Base-by-base conservation (phyloP, 1,284 basidiomycete genomes). In the Cutaneotrichosporon sp. region DNA sequence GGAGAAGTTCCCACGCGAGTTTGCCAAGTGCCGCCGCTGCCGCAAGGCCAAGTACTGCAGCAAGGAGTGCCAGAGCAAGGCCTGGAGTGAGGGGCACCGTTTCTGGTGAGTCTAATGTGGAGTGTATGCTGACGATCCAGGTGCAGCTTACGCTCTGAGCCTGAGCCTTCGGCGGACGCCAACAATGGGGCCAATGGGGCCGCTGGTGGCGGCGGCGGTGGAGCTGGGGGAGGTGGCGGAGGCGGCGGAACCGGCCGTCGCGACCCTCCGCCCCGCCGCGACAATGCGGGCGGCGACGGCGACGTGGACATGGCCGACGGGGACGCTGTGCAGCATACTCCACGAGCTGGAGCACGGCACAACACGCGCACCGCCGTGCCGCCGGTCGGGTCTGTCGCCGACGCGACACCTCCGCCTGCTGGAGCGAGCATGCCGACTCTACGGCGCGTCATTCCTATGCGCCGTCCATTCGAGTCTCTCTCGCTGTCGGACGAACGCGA, bases 41-140 rank as follows among this genome's bases (percentile, higher is more conserved):
- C 83, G 95, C 71, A 98, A 98, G 81, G 96, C 96, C 11, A 99
- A 99, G 80, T 99, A 99, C 79, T 99, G 97, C 78, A 92, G 91
- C 61, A 98, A 98, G 81, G 91, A 94, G 71, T 99, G 97, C 79
- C 96, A 99, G 83, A 93, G 90, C 73, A 92, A 90, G 42, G 95
- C 94, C 2, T 99, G 95, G 97, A 90, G 90, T 69, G 93, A 95
- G 74, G 96, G 97, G 0, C 96, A 99, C 79, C 85, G 96, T 60
- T 98, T 80, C 69, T 80, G 80, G 79, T 80, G 63, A 65, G 78
- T 72, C 22, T 5, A 13, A 40, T 40, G 47, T 38, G 21, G 38
- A 6, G n/a, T 9, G n/a, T 18, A 32, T n/a, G 8, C 61, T 50
- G 16, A 60, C 36, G 30, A 14, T n/a, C 42, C 62, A 75, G 72